Evolutionary conservation across 805 yeast species (phyloP).

Genomic region (Candida xiaguanensis): DNA sequence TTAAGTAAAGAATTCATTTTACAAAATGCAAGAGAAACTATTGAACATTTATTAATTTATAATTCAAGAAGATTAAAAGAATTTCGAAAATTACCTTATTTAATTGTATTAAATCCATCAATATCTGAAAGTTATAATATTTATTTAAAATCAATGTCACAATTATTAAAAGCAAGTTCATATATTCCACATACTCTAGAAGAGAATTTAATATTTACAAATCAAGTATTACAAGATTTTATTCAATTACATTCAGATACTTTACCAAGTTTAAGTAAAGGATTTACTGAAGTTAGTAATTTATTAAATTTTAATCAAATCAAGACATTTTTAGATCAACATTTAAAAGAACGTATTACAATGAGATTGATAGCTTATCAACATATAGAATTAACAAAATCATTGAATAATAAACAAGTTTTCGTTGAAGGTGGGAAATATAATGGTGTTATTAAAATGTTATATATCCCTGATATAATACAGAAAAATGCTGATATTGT

Average conservation of each 20-base stretch:
- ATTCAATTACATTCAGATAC: conserved; percentile 82
- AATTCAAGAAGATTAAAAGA: conserved; percentile 71
- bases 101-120: conserved; percentile 82
- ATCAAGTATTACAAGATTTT: conserved; percentile 49
- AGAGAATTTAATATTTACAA: conserved; percentile 53
- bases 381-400: conserved; percentile 59
- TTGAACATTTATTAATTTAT: conserved; percentile 52
- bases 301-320: conserved; percentile 47
- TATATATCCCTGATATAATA: conserved; percentile 64
- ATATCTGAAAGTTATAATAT: conserved; percentile 72
- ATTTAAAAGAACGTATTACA: conserved; percentile 78
- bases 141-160: conserved; percentile 64
- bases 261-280: conserved; percentile 74
- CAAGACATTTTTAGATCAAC: conserved; percentile 65
- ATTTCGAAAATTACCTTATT: conserved; percentile 74
- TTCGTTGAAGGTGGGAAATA: conserved; percentile 55
- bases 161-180: conserved; percentile 30
- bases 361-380: conserved; percentile 87
- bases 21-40: conserved; percentile 51
- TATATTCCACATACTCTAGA: conserved; percentile 42
- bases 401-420: conserved; percentile 24
- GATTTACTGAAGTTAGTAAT: conserved; percentile 64
- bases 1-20: conserved; percentile 37
- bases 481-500: conserved; percentile 67
- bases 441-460: conserved; percentile 56